phyloP scores from a whole-genome alignment of 257 asterid species.

The Gentiana macrophylla region DNA sequence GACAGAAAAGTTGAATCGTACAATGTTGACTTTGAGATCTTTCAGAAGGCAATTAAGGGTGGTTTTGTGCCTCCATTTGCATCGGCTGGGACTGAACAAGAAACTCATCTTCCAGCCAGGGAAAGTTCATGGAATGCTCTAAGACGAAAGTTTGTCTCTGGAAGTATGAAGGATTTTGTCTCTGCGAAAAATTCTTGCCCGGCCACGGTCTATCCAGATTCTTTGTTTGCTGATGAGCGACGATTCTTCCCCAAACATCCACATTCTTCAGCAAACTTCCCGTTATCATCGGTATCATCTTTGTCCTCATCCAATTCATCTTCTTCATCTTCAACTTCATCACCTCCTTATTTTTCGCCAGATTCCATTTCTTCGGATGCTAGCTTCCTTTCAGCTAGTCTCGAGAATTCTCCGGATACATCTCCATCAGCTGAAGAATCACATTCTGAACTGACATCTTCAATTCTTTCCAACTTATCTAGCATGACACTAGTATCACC shows the following conservation, averaged over 20 bases:
- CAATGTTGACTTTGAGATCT: slow-evolving; percentile 33
- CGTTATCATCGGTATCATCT: slow-evolving; percentile 15
- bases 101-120: slow-evolving; percentile 30
- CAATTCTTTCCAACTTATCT: slow-evolving; percentile 21
- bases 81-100: slow-evolving; percentile 31
- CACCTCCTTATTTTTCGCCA: slow-evolving; percentile 39
- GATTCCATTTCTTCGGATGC: slow-evolving; percentile 38
- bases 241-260: slow-evolving; percentile 13
- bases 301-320: slow-evolving; percentile 17
- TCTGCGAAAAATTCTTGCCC: slow-evolving; percentile 20
- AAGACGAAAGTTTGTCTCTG: slow-evolving; percentile 26
- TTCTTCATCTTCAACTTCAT: slow-evolving; percentile 21
- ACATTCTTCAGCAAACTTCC: slow-evolving; percentile 12
- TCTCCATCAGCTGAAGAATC: slow-evolving; percentile 27
- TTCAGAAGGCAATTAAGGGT: slow-evolving; percentile 34
- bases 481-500: slow-evolving; percentile 21
- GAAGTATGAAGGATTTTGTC: slow-evolving; percentile 36
- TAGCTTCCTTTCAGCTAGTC: slow-evolving; percentile 23
- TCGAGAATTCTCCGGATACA: slow-evolving; percentile 29
- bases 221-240: slow-evolving; percentile 9
- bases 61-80: slow-evolving; percentile 39
- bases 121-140: slow-evolving; percentile 37
- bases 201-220: slow-evolving; percentile 33
- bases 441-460: slow-evolving; percentile 17
- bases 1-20: slow-evolving; percentile 25